Conservation (phyloP, 2,329 filamentous ascomycete species). For the Aurifilum marmelostoma region DNA sequence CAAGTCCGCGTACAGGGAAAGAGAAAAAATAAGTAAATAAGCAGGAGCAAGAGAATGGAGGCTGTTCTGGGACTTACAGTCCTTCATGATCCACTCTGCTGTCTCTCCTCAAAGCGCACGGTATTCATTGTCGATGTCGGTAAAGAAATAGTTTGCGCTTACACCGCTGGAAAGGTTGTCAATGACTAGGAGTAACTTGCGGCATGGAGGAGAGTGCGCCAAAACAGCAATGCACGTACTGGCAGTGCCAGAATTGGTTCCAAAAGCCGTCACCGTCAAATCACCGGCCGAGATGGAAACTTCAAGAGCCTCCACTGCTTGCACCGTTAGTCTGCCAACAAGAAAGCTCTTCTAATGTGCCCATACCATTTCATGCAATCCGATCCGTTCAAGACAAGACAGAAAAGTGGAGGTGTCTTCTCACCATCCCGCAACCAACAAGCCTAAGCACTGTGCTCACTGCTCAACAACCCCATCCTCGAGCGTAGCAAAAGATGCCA, state of each 20-base stretch:
- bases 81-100: slow-evolving; percentile 1
- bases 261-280: neutral
- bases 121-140: neutral
- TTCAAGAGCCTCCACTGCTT: neutral
- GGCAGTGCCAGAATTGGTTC: neutral
- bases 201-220: too few relatives aligned
- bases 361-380: neutral
- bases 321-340: neutral
- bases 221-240: too few relatives aligned
- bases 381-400: neutral
- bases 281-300: neutral
- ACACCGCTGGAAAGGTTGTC: neutral
- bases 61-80: neutral
- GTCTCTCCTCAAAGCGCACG: neutral
- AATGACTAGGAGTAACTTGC: neutral
- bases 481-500: slow-evolving; percentile 1
- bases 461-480: neutral
- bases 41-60: neutral
- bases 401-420: neutral
- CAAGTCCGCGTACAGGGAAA: too few relatives aligned
- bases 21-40: too few relatives aligned
- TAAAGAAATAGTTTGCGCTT: neutral
- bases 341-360: neutral
- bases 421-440: neutral
- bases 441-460: neutral